Evolutionary conservation across 805 yeast species (phyloP), one percentile per base, ranked within the genome.

Genomic region (Tetrapisispora taiwanensis): DNA sequence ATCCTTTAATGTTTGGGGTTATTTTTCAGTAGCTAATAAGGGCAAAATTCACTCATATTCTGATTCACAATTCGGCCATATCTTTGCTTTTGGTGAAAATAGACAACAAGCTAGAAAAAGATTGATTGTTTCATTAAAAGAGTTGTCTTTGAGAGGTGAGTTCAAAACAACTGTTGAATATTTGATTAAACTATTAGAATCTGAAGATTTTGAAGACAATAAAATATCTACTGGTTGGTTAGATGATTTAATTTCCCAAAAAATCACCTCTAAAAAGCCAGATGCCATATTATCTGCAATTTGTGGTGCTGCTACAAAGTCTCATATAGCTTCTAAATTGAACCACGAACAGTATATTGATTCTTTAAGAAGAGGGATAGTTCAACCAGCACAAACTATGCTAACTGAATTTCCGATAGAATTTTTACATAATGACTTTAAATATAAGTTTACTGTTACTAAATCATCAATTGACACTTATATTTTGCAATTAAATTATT

Each of bases 161-260:
- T 94, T 92, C 74, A 78, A 95, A 68, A 92, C 99, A 27, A 92
- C 98, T 14, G 96, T 90, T 50, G 99, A 92, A 68, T 92, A 92
- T 62, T 76, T 92, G 59, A 92, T 92, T 68, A 90, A 90, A 65
- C 75, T 92, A 54, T 74, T 92, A 58, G 97, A 92, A 70, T 89
- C 98, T 24, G 92, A 95, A 44, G 98, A 84, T 62, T 92, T 92
- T 58, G 97, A 87, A 68, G 88, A 83, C 47, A 92, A 92, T 67
- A 90, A 92, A 41, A 89, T 92, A 59, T 90, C 98, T 46, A 92
- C 98, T 45, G 97, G 97, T 44, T 92, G 99, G 99, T 78, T 92
- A 59, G 99, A 92, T 67, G 97, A 90, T 67, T 76, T 92, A 59
- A 92, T 92, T 58, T 73, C 95, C 47, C 85, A 86, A 67, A 87